Base-by-base conservation (phyloP, 768 basidiomycete species). In the Russula brevipes region DNA sequence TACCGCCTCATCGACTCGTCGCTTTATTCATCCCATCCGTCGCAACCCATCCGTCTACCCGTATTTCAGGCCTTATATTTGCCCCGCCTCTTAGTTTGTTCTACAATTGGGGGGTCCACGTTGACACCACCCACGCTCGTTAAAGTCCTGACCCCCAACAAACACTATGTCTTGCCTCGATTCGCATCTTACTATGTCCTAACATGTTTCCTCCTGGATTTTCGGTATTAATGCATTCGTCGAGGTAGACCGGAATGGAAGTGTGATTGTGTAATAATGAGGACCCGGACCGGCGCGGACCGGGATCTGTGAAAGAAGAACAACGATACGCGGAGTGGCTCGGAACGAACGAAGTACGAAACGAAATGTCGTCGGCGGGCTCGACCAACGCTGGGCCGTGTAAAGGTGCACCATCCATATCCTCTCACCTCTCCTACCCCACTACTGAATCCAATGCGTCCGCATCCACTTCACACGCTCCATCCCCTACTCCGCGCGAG, bases 361-460 rank as follows among this genome's bases (percentile, higher is more conserved):
- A 24, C 24, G 24, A 24, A 47, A 54, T 54, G 50, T 39, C 52
- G 12, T 16, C 19, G 30, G 24, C 24, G 24, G 14, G 14, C 41
- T 42, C 14, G 12, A 42, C 41, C 41, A 42, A 42, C 16, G 12
- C 16, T 14, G 16, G 6, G 7, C 38, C 11, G 38, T 11, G 24
- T 24, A 24, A 24, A 24, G 46, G 36, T 5, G 31, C 50, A 14
- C 31, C 47, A 4, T 54, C 64, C 3, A 35, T 57, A n/a, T 59
- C 67, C 1, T 59, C 64, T 6, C 67, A 50, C 12, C 71, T 73
- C 36, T 72, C 73, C 4, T 74, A 71, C 63, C 74, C 72, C 11
- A 42, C 69, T 6, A 36, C 53, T 5, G 69, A 47, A 8, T 1
- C 63, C 4, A 63, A 55, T n/a, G 64, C 66, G 5, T 58, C 61